Evolutionary conservation across 2,329 filamentous ascomycete genomes (phyloP).

Genomic region (Chalaropsis thielavioides): DNA sequence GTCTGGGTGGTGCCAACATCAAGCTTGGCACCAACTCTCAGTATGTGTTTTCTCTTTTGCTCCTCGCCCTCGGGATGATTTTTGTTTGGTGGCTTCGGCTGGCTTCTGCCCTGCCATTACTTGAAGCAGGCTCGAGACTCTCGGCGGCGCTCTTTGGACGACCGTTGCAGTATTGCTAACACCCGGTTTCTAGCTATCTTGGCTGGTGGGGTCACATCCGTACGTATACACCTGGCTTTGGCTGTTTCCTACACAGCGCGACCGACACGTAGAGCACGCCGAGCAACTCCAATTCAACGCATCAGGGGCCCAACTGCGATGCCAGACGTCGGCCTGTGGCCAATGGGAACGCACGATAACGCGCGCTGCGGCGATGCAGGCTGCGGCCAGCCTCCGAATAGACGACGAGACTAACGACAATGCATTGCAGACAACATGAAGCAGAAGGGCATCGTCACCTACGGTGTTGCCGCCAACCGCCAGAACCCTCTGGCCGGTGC

Average conservation of each 20-base stretch:
- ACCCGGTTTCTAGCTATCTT: slow-evolving; percentile 11
- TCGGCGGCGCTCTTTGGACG: no score
- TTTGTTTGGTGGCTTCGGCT: background rate
- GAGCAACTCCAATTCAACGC: background rate
- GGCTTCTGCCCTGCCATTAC: background rate
- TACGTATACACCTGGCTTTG: slow-evolving; percentile 8
- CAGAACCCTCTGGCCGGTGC: slow-evolving; percentile 75
- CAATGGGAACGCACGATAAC: background rate
- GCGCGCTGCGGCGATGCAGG: background rate
- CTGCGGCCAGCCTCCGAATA: background rate
- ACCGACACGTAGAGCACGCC: background rate
- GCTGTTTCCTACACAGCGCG: background rate
- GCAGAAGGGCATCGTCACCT: slow-evolving; percentile 52
- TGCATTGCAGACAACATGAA: slow-evolving; percentile 23
- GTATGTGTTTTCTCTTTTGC: slow-evolving; percentile 8
- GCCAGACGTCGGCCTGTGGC: background rate
- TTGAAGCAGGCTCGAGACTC: background rate
- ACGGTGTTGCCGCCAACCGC: slow-evolving; percentile 71
- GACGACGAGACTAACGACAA: background rate
- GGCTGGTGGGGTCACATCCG: slow-evolving; percentile 18
- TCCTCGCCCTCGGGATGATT: background rate
- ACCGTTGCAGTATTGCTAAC: background rate
- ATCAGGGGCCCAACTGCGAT: background rate
- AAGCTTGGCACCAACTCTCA: slow-evolving; percentile 19
- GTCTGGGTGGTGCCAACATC: slow-evolving; percentile 23